These are phyloP conservation scores for Erigeron canadensis DNA, from an alignment of 129 eudicot genomes.

Conservation along the genomic window DNA sequence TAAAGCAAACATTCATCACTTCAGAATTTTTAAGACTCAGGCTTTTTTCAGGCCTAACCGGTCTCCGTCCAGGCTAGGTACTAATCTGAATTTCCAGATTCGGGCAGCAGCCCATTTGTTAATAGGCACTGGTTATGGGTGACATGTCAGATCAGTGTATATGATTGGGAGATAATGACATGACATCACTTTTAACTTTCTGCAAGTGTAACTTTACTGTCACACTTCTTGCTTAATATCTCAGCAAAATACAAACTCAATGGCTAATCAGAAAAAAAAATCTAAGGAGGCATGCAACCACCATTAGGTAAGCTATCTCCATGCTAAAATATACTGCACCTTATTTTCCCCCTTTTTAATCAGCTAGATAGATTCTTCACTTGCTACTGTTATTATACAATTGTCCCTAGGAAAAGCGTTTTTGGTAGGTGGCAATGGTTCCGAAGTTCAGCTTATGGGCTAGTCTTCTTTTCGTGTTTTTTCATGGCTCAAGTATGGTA, in stretches of 20 bases:
- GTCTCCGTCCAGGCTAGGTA: neutral
- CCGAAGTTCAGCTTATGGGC: slow-evolving; percentile 36
- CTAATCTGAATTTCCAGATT: neutral
- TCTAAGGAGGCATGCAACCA: slow-evolving; percentile 36
- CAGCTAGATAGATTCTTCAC: neutral
- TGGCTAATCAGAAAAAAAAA: slow-evolving; percentile 18
- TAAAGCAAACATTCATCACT: no score
- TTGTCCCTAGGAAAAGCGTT: neutral
- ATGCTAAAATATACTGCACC: slow-evolving; percentile 27
- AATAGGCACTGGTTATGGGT: slow-evolving; percentile 22
- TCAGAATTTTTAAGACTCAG: no score
- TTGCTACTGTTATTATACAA: neutral
- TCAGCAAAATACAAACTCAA: slow-evolving; percentile 31
- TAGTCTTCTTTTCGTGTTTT: slow-evolving; percentile 32
- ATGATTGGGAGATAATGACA: slow-evolving; percentile 29
- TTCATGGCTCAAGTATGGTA: slow-evolving; percentile 46
- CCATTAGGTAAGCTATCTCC: slow-evolving; percentile 62
- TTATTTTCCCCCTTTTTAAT: slow-evolving; percentile 20
- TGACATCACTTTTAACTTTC: slow-evolving; percentile 36
- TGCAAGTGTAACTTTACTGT: slow-evolving; percentile 29
- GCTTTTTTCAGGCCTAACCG: no score
- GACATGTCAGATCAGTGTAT: slow-evolving; percentile 23
- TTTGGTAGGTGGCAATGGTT: slow-evolving; percentile 18
- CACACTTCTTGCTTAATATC: slow-evolving; percentile 39
- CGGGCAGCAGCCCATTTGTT: slow-evolving; percentile 4